These are phyloP conservation scores for Astragalus glycyphyllos DNA, from an alignment of 306 rosid species.

Conservation along the genomic window DNA sequence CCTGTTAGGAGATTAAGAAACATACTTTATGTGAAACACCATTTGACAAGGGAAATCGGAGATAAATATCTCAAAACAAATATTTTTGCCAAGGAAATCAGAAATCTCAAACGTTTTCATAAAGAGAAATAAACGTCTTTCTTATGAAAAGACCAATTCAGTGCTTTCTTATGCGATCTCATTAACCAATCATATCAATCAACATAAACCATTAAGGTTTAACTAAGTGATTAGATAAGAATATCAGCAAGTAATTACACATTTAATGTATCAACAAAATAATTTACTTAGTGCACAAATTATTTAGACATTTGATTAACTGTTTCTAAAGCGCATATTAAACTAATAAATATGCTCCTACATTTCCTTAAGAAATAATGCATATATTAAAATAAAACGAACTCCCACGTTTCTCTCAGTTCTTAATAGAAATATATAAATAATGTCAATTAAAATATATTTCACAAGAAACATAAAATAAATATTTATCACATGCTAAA, in stretches of 20 bases:
- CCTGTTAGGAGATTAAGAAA: too few species aligned
- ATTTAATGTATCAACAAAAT: background rate
- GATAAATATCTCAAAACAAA: background rate
- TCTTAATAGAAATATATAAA: too few species aligned
- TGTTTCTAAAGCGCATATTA: background rate
- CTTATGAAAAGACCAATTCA: too few species aligned
- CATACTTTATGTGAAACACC: background rate
- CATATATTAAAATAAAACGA: too few species aligned
- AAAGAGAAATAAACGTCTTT: background rate
- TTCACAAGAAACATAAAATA: background rate
- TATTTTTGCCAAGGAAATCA: background rate
- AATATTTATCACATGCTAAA: too few species aligned
- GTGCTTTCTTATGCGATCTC: background rate
- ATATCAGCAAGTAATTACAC: background rate
- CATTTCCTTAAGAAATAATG: too few species aligned
- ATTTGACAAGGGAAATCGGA: background rate
- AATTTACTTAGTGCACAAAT: too few species aligned
- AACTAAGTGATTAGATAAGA: background rate
- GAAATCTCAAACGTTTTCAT: background rate
- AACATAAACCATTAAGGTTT: background rate
- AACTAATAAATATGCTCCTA: background rate
- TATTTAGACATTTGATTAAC: background rate
- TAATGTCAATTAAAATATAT: background rate
- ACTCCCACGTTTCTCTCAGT: background rate
- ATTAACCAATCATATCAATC: background rate